Base-by-base conservation (phyloP, 768 basidiomycete species). In the Cystobasidium onofrii region DNA sequence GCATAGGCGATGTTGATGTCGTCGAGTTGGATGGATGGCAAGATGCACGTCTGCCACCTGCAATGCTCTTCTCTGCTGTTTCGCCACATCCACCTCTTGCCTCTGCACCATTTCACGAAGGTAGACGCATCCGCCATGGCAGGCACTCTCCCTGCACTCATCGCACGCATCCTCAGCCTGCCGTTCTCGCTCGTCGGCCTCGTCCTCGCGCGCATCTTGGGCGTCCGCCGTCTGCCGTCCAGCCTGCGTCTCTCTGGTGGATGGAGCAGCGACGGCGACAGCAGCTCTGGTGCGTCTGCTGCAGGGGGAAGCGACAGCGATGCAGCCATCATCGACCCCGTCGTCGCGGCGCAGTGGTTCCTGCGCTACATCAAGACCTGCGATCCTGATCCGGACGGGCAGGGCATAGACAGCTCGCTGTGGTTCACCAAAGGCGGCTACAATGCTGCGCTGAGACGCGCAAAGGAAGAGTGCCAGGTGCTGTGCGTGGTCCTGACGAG, bases 401-500 rank as follows among this genome's bases (percentile, higher is more conserved):
- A 67, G 23, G 43, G 41, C 17, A 33, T 60, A 4, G 55, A 71
- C 25, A 25, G 55, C 23, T 20, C 23, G 25, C 23, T 71, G 9
- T 71, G 69, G 69, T 95, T 96, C 81, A 87, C 84, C 62, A 80
- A 88, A 1, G 89, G 90, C 0, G 85, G 86, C 20, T 97, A 98
- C 80, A 92, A 97, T 75, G 86, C 88, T 2, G 89, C 88, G 46
- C 81, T 95, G 75, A 84, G 86, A 65, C 78, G 81, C 44, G 90
- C 91, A 74, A 86, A 91, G 79, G 86, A 84, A 63, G 89, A 94
- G 54, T 82, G 84, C 25, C 86, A 86, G 80, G 84, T 96, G 64
- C 88, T 88, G 0, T 90, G 92, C 77, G 86, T 93, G 1, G 81
- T 97, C 1, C 83, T 98, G 34, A 88, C 91, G 73, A 92, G 90